These are phyloP conservation scores for Fusarium paranaense DNA, from an alignment of 2,329 filamentous ascomycete species.

Conservation along the genomic window DNA sequence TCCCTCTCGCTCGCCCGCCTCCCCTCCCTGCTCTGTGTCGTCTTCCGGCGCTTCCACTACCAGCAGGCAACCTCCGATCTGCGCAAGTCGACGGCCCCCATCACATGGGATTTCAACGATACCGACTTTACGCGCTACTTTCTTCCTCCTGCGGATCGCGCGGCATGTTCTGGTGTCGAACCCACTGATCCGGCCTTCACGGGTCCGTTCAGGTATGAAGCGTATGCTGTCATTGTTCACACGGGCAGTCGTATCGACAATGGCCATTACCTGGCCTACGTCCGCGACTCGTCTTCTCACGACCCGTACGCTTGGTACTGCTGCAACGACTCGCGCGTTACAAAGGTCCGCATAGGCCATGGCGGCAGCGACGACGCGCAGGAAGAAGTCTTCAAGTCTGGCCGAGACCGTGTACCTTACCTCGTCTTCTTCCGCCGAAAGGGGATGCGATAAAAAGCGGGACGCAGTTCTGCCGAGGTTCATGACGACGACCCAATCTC, in stretches of 20 bases:
- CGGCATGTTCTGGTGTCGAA: constrained; percentile 44
- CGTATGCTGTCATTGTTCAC: constrained; percentile 87
- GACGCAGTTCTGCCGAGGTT: neutral
- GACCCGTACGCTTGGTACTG: constrained; percentile 60
- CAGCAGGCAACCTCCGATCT: constrained; percentile 48
- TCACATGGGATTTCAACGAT: constrained; percentile 81
- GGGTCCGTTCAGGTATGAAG: constrained; percentile 80
- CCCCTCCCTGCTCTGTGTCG: constrained; percentile 82
- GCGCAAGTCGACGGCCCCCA: constrained; percentile 76
- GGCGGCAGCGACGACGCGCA: constrained; percentile 50
- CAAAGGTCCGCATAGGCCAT: constrained; percentile 56
- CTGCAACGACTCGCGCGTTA: constrained; percentile 60
- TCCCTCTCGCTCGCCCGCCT: constrained; percentile 81
- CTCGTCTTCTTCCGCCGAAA: constrained; percentile 60
- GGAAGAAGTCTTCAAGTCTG: constrained; percentile 54
- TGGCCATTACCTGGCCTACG: constrained; percentile 84
- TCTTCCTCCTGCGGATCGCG: constrained; percentile 50
- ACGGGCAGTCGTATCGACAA: constrained; percentile 73
- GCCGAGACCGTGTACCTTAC: constrained; percentile 57
- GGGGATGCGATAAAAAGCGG: constrained; percentile 32
- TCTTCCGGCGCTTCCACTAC: constrained; percentile 72
- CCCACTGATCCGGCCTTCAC: constrained; percentile 55
- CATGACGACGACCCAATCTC: neutral
- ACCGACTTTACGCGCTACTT: constrained; percentile 66
- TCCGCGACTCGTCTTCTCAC: constrained; percentile 66